phyloP scores from a whole-genome alignment of 305 asterid species.

The Fraxinus nigra region DNA sequence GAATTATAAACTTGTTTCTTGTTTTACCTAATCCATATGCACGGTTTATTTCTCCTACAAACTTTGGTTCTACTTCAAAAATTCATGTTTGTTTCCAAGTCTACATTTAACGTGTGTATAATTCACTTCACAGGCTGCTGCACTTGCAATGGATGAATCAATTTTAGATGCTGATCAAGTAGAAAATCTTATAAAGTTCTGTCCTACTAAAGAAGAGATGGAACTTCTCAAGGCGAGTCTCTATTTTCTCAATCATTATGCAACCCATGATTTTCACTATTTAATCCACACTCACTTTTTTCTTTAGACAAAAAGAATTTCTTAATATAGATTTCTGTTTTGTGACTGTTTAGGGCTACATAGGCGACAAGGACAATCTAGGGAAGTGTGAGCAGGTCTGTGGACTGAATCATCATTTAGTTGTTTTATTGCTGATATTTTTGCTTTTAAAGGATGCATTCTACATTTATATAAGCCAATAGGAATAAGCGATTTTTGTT shows the following conservation, averaged over 20 bases:
- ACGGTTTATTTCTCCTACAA: neutral
- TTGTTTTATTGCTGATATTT: neutral
- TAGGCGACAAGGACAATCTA: conserved; percentile 83
- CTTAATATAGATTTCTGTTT: conserved; percentile 23
- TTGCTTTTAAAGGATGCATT: neutral
- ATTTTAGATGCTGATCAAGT: conserved; percentile 98
- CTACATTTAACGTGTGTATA: conserved; percentile 11
- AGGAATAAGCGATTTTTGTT: neutral
- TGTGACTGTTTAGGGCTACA: conserved; percentile 54
- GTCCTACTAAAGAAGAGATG: conserved; percentile 99
- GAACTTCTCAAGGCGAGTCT: conserved; percentile 87
- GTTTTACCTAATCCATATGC: neutral
- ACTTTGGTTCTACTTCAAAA: neutral
- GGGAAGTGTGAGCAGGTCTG: conserved; percentile 98
- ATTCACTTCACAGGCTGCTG: conserved; percentile 75
- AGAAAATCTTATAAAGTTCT: conserved; percentile 89
- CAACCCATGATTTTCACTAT: conserved; percentile 11
- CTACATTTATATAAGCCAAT: neutral
- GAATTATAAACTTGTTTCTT: neutral
- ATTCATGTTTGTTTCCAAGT: neutral
- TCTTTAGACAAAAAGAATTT: conserved; percentile 2
- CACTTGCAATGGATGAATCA: conserved; percentile 96
- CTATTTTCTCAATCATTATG: conserved; percentile 16
- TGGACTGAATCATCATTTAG: conserved; percentile 20
- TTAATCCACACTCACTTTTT: neutral